phyloP scores from a whole-genome alignment of 2,329 filamentous ascomycete species.

The Cordyceps cateniannulata region DNA sequence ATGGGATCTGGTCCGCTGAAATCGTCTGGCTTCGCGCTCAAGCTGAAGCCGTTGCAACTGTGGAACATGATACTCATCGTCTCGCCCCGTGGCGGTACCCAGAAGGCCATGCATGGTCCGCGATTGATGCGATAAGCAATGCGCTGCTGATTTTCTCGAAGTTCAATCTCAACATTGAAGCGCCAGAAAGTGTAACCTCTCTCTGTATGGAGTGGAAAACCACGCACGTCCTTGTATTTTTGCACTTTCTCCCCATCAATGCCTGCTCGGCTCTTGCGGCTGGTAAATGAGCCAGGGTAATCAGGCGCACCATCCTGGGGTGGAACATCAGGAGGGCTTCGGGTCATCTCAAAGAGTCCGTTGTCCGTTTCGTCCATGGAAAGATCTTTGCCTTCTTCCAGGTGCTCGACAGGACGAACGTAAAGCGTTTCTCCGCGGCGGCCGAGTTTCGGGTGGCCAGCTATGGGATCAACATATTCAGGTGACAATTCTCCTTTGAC shows the following conservation, averaged over 20 bases:
- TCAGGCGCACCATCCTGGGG: slow-evolving; percentile 38
- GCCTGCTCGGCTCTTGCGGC: slow-evolving; percentile 44
- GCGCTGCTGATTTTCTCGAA: slow-evolving; percentile 69
- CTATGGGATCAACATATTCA: slow-evolving; percentile 84
- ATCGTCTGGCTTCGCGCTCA: slow-evolving; percentile 67
- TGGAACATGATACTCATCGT: slow-evolving; percentile 99
- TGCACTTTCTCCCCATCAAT: slow-evolving; percentile 75
- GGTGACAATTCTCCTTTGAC: slow-evolving; percentile 61
- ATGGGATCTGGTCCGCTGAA: slow-evolving; percentile 91
- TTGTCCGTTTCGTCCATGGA: slow-evolving; percentile 73
- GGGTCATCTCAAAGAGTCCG: slow-evolving; percentile 70
- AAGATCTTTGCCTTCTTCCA: slow-evolving; percentile 71
- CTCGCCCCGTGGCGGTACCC: slow-evolving; percentile 79
- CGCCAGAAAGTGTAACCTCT: slow-evolving; percentile 92
- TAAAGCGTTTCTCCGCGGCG: slow-evolving; percentile 81
- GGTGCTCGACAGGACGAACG: slow-evolving; percentile 80
- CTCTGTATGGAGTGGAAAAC: slow-evolving; percentile 76
- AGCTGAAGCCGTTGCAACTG: slow-evolving; percentile 93
- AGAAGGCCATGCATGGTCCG: slow-evolving; percentile 83
- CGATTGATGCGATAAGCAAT: slow-evolving; percentile 95
- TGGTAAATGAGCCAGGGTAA: slow-evolving; percentile 46
- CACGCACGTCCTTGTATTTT: slow-evolving; percentile 77
- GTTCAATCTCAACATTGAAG: slow-evolving; percentile 90
- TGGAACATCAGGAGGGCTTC: slow-evolving; percentile 43
- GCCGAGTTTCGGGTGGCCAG: slow-evolving; percentile 79